Conservation (phyloP, 768 basidiomycete species). For the Lepiota subincarnata region DNA sequence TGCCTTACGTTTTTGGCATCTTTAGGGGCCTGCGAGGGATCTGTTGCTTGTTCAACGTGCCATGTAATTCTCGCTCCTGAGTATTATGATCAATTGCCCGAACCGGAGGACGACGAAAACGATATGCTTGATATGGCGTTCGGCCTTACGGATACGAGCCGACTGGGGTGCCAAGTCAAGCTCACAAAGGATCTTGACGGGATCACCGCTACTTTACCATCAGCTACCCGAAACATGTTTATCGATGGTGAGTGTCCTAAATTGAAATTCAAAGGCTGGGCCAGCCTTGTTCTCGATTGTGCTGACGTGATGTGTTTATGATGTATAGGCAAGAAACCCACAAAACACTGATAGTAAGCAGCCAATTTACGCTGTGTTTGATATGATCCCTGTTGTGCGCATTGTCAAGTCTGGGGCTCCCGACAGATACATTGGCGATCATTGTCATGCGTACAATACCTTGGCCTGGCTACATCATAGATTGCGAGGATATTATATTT, state of each 20-base stretch:
- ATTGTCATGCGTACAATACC: too few species aligned
- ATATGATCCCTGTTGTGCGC: background rate
- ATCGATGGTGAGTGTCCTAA: slow-evolving; percentile 68
- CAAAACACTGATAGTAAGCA: slow-evolving; percentile 10
- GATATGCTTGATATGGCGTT: slow-evolving; percentile 99
- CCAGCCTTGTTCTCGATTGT: background rate
- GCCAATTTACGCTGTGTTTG: background rate
- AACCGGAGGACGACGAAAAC: slow-evolving; percentile 97
- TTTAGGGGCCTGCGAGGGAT: slow-evolving; percentile 93
- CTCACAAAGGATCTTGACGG: slow-evolving; percentile 82
- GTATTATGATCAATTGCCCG: slow-evolving; percentile 81
- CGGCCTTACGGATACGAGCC: slow-evolving; percentile 90
- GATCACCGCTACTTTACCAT: slow-evolving; percentile 77
- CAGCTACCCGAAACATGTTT: slow-evolving; percentile 96
- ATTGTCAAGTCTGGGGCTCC: background rate
- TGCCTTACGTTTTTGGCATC: background rate
- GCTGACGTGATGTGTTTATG: background rate
- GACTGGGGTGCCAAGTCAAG: slow-evolving; percentile 73
- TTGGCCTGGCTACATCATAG: too few species aligned
- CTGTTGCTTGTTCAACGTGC: slow-evolving; percentile 96
- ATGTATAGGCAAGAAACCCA: slow-evolving; percentile 11
- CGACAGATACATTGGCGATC: too few species aligned
- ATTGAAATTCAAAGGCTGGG: background rate
- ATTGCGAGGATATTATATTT: too few species aligned
- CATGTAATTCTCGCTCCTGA: slow-evolving; percentile 85